A percentile compares a stretch with the other conserved stretches of the same genome.
phyloP scores from a whole-genome alignment of 805 yeast species.

The Starmerella cellae region DNA sequence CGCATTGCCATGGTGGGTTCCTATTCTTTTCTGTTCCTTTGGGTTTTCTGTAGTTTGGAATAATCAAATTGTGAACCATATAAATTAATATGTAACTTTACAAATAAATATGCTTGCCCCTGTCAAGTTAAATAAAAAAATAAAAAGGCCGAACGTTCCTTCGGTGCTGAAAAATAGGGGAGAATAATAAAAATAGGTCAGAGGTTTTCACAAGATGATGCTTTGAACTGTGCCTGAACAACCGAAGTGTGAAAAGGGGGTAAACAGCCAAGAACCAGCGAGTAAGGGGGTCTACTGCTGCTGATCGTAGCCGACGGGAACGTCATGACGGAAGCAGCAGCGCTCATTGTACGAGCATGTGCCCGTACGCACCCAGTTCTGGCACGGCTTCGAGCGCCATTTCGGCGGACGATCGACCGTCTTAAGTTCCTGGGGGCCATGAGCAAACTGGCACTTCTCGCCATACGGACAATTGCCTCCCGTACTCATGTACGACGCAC shows the following conservation, averaged over 20 bases:
- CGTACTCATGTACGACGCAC: constrained; percentile 59
- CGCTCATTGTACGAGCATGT: constrained; percentile 79
- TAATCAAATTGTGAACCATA: neutral
- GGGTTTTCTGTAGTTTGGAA: too few species aligned
- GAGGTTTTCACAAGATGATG: too few species aligned
- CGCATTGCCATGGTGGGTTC: neutral
- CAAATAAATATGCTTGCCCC: constrained; percentile 1
- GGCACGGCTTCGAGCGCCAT: constrained; percentile 85
- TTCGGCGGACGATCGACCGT: constrained; percentile 59
- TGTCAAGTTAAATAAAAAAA: neutral
- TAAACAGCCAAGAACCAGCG: neutral
- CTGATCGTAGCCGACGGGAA: constrained; percentile 17
- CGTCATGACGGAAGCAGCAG: constrained; percentile 74
- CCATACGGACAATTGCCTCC: constrained; percentile 77
- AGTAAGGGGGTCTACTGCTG: too few species aligned
- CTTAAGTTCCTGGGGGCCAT: constrained; percentile 68
- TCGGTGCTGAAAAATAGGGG: neutral
- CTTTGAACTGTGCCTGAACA: too few species aligned
- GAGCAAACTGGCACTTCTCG: constrained; percentile 87
- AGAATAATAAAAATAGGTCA: neutral
- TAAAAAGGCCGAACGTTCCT: neutral
- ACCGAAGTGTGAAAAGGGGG: too few species aligned
- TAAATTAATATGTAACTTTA: neutral
- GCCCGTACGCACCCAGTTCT: constrained; percentile 73
- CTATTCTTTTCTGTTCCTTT: neutral